Conservation (phyloP, 495 filamentous ascomycete species). For the Aspergillus bridgeri region DNA sequence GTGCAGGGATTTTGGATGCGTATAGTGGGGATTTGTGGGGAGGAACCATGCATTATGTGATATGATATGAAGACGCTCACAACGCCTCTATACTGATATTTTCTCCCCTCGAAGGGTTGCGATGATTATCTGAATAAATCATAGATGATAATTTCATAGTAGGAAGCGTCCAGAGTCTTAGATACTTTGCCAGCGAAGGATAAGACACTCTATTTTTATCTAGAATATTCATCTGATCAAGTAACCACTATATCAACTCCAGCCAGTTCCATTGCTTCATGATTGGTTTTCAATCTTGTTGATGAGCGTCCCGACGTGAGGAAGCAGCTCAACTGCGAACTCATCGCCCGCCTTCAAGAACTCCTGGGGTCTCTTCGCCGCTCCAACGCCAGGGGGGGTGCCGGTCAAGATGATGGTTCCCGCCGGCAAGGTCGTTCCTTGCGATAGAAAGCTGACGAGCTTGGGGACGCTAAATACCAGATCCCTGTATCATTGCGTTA, state of each 20-base stretch:
- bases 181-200: no score
- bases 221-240: no score
- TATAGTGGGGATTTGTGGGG: not conserved
- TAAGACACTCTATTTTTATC: no score
- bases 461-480: conserved; percentile 75
- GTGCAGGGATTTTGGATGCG: not conserved
- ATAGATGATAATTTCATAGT: no score
- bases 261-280: not conserved
- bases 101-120: not conserved
- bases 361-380: conserved; percentile 53
- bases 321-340: conserved; percentile 54
- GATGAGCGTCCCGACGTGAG: conserved; percentile 40
- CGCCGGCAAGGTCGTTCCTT: conserved; percentile 73
- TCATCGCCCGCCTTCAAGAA: conserved; percentile 58
- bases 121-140: no score
- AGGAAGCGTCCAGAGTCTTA: no score
- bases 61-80: not conserved
- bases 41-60: no score
- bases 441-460: conserved; percentile 70
- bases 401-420: conserved; percentile 85
- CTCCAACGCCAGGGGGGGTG: conserved; percentile 56
- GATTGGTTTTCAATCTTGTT: conserved; percentile 36
- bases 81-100: not conserved
- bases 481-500: conserved; percentile 41
- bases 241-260: not conserved